Base-by-base conservation (phyloP, 1,139 yeast species). In the Yamadazyma epiphylla region DNA sequence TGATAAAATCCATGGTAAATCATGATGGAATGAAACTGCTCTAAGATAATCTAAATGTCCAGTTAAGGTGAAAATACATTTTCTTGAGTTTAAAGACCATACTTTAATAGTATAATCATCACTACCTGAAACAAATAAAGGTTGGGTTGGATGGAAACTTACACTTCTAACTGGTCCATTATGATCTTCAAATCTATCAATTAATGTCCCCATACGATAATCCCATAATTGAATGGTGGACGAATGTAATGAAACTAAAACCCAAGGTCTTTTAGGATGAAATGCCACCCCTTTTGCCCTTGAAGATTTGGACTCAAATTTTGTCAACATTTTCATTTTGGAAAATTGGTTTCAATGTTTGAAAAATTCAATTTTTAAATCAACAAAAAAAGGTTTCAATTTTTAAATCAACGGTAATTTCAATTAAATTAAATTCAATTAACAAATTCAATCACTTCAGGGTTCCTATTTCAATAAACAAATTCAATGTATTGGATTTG, bases 221-320 rank as follows among this genome's bases (percentile, higher is more conserved):
- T 94, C 99, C 99, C 99, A 94, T 43, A 91, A 71, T 60, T 91
- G 98, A 55, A 91, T 89, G 13, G 96, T 87, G 19, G 96, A 87
- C 15, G 96, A 85, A 60, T 89, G 94, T 42, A 94, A 73, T 5
- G 97, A 88, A 22, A 91, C 97, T 48, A 94, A 72, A 32, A 87
- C 86, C 97, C 98, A 94, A 32, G 99, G 97, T 57, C 94, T 72
- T 44, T 80, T 83, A 31, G 98, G 97, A 59, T 94, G 99, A 63
- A 94, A 91, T 35, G 98, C 97, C 51, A 94, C 88, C 42, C 96
- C 96, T 64, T 94, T 94, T 32, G 97, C 97, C 74, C 98, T 75
- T 33, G 97, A 87, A 46, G 97, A 89, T 75, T 94, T 94, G 52
- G 97, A 88, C 69, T 94, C 98, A 64, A 94, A 94, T 81, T 85